Evolutionary conservation across 495 filamentous ascomycete genomes (phyloP).

Genomic region (Penicillium lividum): DNA sequence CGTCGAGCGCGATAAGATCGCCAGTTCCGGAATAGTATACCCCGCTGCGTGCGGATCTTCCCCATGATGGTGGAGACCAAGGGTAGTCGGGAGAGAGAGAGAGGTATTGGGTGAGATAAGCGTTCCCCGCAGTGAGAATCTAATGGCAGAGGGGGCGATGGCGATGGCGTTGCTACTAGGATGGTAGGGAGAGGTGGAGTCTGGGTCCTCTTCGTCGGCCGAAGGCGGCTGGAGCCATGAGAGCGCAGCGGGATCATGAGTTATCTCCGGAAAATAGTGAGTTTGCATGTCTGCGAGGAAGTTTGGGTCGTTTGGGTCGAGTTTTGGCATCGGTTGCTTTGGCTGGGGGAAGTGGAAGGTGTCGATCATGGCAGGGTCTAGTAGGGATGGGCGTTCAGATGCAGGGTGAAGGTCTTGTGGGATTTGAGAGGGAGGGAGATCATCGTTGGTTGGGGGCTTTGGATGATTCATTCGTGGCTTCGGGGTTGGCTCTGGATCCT

Average conservation of each 20-base stretch:
- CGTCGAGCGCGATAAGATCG: conserved; percentile 74
- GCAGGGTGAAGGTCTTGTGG: conserved; percentile 46
- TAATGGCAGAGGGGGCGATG: conserved; percentile 73
- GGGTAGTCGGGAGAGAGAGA: conserved; percentile 66
- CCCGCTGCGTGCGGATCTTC: conserved; percentile 91
- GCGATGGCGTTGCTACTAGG: conserved; percentile 62
- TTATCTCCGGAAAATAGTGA: conserved; percentile 88
- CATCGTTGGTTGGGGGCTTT: conserved; percentile 36
- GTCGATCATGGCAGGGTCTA: conserved; percentile 62
- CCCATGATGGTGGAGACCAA: conserved; percentile 91
- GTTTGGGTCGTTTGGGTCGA: conserved; percentile 77
- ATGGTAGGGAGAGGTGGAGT: conserved; percentile 67
- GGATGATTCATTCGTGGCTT: conserved; percentile 13
- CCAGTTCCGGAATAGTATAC: conserved; percentile 89
- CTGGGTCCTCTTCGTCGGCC: conserved; percentile 54
- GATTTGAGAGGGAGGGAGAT: conserved; percentile 34
- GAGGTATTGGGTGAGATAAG: conserved; percentile 75
- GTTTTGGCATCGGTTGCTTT: conserved; percentile 54
- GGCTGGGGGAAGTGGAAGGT: conserved; percentile 47
- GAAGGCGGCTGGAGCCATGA: conserved; percentile 84
- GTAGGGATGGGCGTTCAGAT: conserved; percentile 38
- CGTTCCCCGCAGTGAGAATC: conserved; percentile 82
- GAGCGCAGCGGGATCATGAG: conserved; percentile 79
- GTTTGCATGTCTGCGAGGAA: conserved; percentile 82
- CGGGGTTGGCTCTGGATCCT: conserved; percentile 12